Evolutionary conservation across 192 early-diverging fungal genomes (phyloP).

Genomic region (Paraglomus occultum): DNA sequence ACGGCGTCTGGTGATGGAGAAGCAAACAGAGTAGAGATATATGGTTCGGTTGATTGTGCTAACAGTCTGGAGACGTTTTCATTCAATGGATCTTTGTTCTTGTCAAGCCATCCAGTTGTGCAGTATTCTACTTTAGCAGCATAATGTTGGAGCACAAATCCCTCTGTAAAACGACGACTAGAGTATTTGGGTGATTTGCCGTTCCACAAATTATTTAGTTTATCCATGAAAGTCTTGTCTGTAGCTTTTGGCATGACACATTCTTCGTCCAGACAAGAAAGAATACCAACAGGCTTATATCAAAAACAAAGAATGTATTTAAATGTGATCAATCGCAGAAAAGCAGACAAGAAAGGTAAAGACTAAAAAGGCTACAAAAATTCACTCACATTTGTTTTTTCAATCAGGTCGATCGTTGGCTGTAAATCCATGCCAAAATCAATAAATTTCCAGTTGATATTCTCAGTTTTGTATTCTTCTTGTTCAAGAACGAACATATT

Average conservation of each 20-base stretch:
- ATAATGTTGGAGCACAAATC: constrained; percentile 92
- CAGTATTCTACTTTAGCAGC: constrained; percentile 95
- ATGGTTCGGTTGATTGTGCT: constrained; percentile 77
- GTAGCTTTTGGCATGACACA: constrained; percentile 97
- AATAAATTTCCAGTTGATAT: constrained; percentile 98
- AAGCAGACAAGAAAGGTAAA: background rate
- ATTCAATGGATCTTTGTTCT: constrained; percentile 98
- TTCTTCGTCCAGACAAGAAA: constrained; percentile 97
- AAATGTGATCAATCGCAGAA: background rate
- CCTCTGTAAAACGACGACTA: constrained; percentile 78
- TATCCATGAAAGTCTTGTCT: constrained; percentile 92
- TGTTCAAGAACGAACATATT: constrained; percentile 99
- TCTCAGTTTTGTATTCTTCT: constrained; percentile 94
- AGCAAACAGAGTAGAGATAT: constrained; percentile 76
- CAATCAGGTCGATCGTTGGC: constrained; percentile 97
- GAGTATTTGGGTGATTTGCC: constrained; percentile 87
- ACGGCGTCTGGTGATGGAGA: constrained; percentile 66
- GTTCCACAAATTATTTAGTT: constrained; percentile 88
- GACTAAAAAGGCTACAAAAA: background rate
- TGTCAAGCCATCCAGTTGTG: constrained; percentile 90
- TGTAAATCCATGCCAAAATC: constrained; percentile 98
- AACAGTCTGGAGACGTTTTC: constrained; percentile 88
- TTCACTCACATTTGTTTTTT: constrained; percentile 80
- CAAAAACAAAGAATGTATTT: background rate
- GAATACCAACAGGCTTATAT: constrained; percentile 83